Conservation (phyloP, 1,284 basidiomycete genomes). For the Cryptococcus floricola region DNA sequence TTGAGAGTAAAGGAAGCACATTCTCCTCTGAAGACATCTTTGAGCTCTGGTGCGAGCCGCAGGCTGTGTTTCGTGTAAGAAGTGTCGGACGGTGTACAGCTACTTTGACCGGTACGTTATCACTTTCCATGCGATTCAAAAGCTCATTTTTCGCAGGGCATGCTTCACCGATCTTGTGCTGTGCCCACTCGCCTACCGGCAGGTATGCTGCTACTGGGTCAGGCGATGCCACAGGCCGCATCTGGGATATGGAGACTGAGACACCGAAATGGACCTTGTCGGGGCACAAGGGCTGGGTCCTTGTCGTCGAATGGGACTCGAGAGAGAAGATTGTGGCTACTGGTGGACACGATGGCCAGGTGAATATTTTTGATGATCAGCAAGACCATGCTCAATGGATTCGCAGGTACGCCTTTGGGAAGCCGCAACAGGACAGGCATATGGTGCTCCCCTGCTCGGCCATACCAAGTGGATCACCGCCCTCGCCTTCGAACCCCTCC, state of each 20-base stretch:
- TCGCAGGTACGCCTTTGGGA: conserved; percentile 77
- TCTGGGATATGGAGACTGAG: conserved; percentile 95
- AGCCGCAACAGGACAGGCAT: conserved; percentile 75
- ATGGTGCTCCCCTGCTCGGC: conserved; percentile 80
- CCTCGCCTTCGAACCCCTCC: conserved; percentile 95
- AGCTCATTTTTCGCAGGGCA: conserved; percentile 59
- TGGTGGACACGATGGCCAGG: conserved; percentile 85
- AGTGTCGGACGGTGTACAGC: conserved; percentile 90
- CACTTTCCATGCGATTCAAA: not conserved
- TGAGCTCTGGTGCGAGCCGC: conserved; percentile 81
- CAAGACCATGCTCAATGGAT: not conserved
- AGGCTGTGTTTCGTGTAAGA: conserved; percentile 91
- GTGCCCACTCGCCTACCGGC: conserved; percentile 91
- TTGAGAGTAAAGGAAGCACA: conserved; percentile 45
- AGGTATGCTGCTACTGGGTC: conserved; percentile 87
- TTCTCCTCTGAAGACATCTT: conserved; percentile 85
- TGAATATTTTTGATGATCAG: conserved; percentile 45
- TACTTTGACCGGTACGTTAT: conserved; percentile 69
- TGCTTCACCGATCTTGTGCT: conserved; percentile 88
- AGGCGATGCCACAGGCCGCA: conserved; percentile 84
- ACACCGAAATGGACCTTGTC: conserved; percentile 80
- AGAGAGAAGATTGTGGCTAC: conserved; percentile 85
- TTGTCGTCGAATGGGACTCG: conserved; percentile 96
- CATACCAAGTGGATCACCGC: conserved; percentile 97
- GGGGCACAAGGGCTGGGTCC: conserved; percentile 92